Evolutionary conservation across 164 flowering plant species (phyloP).

Genomic region (Vitis labrusca): DNA sequence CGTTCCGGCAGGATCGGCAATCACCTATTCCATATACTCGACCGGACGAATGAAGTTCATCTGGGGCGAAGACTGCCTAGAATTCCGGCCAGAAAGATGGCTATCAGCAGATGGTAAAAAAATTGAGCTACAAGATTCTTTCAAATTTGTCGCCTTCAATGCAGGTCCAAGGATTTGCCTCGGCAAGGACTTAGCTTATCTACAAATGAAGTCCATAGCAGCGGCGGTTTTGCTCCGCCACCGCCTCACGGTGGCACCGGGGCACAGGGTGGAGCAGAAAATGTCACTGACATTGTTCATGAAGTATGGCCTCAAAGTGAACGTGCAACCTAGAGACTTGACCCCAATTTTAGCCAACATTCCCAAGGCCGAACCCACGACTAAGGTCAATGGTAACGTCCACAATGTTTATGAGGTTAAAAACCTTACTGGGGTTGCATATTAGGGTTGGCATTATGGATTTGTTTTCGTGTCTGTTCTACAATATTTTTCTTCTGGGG

Average conservation of each 20-base stretch:
- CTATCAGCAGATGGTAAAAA: slow-evolving; percentile 12
- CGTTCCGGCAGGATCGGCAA: slow-evolving; percentile 30
- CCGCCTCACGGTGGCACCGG: slow-evolving; percentile 25
- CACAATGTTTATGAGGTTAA: too few species aligned
- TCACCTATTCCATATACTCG: slow-evolving; percentile 32
- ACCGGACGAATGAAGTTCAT: slow-evolving; percentile 25
- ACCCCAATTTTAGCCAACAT: slow-evolving; percentile 13
- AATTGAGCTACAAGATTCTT: slow-evolving; percentile 15
- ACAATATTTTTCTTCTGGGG: too few species aligned
- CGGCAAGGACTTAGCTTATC: slow-evolving; percentile 29
- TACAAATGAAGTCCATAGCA: slow-evolving; percentile 35
- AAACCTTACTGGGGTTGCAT: too few species aligned
- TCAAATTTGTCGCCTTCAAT: slow-evolving; percentile 27
- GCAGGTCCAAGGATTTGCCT: slow-evolving; percentile 35
- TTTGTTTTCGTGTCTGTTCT: too few species aligned
- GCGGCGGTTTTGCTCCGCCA: slow-evolving; percentile 32
- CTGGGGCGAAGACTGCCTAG: slow-evolving; percentile 33
- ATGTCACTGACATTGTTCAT: slow-evolving; percentile 36
- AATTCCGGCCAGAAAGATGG: slow-evolving; percentile 38
- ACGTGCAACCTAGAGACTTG: slow-evolving; percentile 26
- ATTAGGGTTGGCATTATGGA: too few species aligned
- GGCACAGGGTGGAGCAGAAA: slow-evolving; percentile 37
- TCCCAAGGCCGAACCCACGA: too few species aligned
- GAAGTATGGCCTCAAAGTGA: slow-evolving; percentile 27
- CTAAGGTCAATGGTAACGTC: too few species aligned